Evolutionary conservation across 2,329 filamentous ascomycete species (phyloP), one percentile per base, ranked within the genome.

Genomic region (Xylaria sp.): DNA sequence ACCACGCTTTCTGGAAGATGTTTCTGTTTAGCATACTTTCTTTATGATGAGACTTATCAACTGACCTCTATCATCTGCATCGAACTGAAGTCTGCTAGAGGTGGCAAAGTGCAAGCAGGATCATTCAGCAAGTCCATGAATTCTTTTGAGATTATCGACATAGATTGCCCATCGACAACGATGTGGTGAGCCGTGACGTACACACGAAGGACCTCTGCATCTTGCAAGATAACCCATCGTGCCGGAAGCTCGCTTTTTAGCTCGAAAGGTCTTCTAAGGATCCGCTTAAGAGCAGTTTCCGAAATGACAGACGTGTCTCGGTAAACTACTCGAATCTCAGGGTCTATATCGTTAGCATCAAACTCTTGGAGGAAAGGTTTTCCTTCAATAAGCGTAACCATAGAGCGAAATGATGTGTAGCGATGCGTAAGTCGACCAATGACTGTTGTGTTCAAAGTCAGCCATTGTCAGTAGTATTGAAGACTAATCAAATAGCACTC

Each of bases 181-280:
- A 56, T 56, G 33, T 56, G 53, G 33, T 56, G 53, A 20, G 53
- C 53, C 26, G 26, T 40, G 13, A 56, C 17, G 10, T 56, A 56
- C 15, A 56, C 53, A 11, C 53, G 53, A 23, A 56, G 40, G 53
- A 31, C 26, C 31, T 56, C 53, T 6, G 33, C 17, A 56, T 56
- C 53, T 23, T 56, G 53, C 33, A 56, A 56, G 53, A 56, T 56
- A 17, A 26, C 33, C 53, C 53, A 56, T 56, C 53, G 53, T 38
- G 53, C 53, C 20, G 53, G 53, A 36, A 56, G 28, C 33, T 56
- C 53, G 33, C 23, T 23, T 49, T 26, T 2, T 20, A 49, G 46
- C 13, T 49, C 46, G 9, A 49, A 49, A 23, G n/a, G 2, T 7
- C 20, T 23, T 49, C 46, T 13, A 26, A 49, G 46, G n/a, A 49